Conservation (phyloP, 345 rosid genomes). For the Trapa bicornis region DNA sequence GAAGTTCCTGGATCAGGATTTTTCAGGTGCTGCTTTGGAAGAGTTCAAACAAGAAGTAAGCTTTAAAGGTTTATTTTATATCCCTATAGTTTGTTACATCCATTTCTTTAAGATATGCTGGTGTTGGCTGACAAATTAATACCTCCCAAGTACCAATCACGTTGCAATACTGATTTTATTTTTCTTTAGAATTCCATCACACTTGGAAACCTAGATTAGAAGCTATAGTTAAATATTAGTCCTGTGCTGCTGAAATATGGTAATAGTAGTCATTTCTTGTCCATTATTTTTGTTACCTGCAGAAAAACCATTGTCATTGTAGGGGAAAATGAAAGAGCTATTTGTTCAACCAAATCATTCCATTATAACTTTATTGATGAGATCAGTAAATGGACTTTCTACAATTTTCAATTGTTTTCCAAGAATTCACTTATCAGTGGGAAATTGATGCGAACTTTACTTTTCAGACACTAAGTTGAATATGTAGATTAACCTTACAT, state of each 20-base stretch:
- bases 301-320: neutral
- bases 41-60: constrained; percentile 99
- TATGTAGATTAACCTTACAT: constrained; percentile 1
- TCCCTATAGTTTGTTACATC: no score
- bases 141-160: neutral
- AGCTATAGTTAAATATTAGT: neutral
- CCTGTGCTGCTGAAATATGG: neutral
- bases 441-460: neutral
- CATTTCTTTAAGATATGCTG: no score
- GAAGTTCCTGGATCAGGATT: constrained; percentile 98
- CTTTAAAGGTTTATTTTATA: constrained; percentile 3
- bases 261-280: neutral
- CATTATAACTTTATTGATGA: neutral
- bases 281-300: neutral
- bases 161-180: neutral
- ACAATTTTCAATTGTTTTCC: neutral
- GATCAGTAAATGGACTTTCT: neutral
- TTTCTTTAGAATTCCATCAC: neutral
- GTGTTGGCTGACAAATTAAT: neutral
- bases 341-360: neutral
- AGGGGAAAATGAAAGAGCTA: neutral
- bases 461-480: neutral
- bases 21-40: constrained; percentile 92
- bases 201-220: neutral
- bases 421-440: neutral